Evolutionary conservation across 2,329 filamentous ascomycete genomes (phyloP), one percentile per base, ranked within the genome.

Genomic region (Colletotrichum australisinense): DNA sequence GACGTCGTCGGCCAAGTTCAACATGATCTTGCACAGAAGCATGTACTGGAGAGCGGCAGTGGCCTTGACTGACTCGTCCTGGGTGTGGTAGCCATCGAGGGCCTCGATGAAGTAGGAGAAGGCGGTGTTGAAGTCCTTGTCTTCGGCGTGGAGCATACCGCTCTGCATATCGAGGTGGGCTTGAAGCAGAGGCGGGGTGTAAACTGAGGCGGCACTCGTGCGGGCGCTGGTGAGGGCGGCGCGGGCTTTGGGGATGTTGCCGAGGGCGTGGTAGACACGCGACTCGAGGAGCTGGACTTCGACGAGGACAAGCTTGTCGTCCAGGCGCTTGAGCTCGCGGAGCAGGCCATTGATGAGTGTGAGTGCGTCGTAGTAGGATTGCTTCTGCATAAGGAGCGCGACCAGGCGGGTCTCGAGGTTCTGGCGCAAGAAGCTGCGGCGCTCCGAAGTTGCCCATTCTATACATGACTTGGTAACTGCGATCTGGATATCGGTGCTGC

Each of bases 21-120:
- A 90, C 97, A 99, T 99, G 84, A 99, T 97, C 88, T 99, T 99
- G 92, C 97, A 98, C 46, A 99, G 92, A 67, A 99, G 91, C 97
- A 99, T 99, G 88, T 99, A 99, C 87, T 99, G 97, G 76, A 99
- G 88, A 12, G 97, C 95, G 14, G 96, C 94, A n/a, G 96, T 97
- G n/a, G 97, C 97, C 85, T 95, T 95, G 76, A 89, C 86, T 52
- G 92, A 87, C 81, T 98, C 95, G 77, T 99, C 97, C 83, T 97
- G 95, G 59, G 93, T 93, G 85, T 97, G 95, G 85, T 98, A 99
- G 74, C 97, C 97, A 82, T 99, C 97, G 76, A 99, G 91, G 2
- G 97, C 97, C 86, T 99, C 97, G 84, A 99, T 98, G 84, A 99
- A 99, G 89, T 99, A 99, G 63, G 95, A 98, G 85, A 94, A 99